Percentiles rank a stretch among this genome's conserved stretches.
These are phyloP conservation scores for Sarcomyxa edulis DNA, from an alignment of 768 basidiomycete genomes.

Conservation along the genomic window DNA sequence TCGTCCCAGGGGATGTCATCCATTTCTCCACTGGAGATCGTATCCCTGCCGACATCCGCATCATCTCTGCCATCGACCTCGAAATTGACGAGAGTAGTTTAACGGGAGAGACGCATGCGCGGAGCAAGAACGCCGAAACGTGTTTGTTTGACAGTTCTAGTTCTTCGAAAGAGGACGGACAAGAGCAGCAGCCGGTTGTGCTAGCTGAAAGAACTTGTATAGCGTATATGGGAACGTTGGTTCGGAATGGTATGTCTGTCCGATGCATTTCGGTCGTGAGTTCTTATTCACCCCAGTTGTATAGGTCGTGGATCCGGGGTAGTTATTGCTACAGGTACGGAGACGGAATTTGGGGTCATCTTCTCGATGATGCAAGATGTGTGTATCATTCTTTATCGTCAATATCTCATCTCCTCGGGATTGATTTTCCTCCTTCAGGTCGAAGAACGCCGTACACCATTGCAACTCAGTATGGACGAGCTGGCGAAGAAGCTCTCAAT, in stretches of 20 bases:
- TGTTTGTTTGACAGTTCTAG: slow-evolving; percentile 38
- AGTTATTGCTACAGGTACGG: slow-evolving; percentile 79
- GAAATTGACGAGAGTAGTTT: slow-evolving; percentile 95
- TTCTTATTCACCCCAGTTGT: too few species aligned
- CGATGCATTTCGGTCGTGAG: too few species aligned
- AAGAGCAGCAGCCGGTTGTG: slow-evolving; percentile 43
- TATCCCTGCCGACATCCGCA: slow-evolving; percentile 87
- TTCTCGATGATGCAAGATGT: slow-evolving; percentile 99
- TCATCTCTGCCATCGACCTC: slow-evolving; percentile 75
- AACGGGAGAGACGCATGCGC: slow-evolving; percentile 87
- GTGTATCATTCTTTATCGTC: slow-evolving; percentile 15
- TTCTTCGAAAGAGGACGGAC: slow-evolving; percentile 13
- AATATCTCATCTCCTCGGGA: background rate
- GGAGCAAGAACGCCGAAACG: slow-evolving; percentile 57
- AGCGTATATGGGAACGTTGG: slow-evolving; percentile 94
- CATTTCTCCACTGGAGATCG: slow-evolving; percentile 89
- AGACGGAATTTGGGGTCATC: slow-evolving; percentile 93
- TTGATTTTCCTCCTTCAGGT: slow-evolving; percentile 36
- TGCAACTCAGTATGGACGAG: slow-evolving; percentile 95
- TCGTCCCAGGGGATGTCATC: slow-evolving; percentile 94
- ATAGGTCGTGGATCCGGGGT: slow-evolving; percentile 83
- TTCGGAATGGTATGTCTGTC: slow-evolving; percentile 72
- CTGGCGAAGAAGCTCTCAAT: slow-evolving; percentile 89
- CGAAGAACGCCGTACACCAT: slow-evolving; percentile 87
- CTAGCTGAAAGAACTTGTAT: slow-evolving; percentile 85